These are phyloP conservation scores for Diplotaxis tenuifolia DNA, from an alignment of 345 rosid species.

Conservation along the genomic window DNA sequence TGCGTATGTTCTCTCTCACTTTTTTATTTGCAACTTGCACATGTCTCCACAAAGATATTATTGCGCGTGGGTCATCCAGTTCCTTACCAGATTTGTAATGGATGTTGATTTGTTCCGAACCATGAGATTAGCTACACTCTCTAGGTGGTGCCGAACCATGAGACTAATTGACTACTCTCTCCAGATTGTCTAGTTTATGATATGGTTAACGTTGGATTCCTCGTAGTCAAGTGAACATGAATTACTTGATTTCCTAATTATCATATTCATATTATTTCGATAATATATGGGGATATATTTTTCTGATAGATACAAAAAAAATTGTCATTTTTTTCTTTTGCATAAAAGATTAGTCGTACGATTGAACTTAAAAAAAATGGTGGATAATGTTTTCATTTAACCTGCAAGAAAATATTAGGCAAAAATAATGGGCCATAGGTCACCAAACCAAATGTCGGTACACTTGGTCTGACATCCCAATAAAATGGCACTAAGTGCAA, in stretches of 20 bases:
- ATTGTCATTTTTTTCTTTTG: too few species aligned
- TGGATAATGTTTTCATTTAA: background rate
- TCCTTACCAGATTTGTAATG: background rate
- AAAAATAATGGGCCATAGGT: background rate
- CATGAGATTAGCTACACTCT: slow-evolving; percentile 1
- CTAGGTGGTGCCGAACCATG: too few species aligned
- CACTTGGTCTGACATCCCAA: background rate
- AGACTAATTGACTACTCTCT: too few species aligned
- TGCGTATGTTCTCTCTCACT: background rate
- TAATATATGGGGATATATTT: too few species aligned
- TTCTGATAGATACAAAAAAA: too few species aligned
- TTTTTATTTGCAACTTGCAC: background rate
- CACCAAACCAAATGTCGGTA: background rate
- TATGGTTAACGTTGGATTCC: too few species aligned
- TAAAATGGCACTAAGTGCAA: background rate
- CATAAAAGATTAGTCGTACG: background rate
- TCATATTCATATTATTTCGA: too few species aligned
- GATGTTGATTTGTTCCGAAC: background rate
- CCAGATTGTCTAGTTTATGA: too few species aligned
- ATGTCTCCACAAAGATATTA: background rate
- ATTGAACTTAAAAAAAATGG: background rate
- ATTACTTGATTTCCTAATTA: too few species aligned
- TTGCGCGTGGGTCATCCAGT: background rate
- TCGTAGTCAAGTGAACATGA: too few species aligned
- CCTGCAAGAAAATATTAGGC: background rate